Conservation (phyloP, 1,284 basidiomycete species). For the Prillingera fragicola region DNA sequence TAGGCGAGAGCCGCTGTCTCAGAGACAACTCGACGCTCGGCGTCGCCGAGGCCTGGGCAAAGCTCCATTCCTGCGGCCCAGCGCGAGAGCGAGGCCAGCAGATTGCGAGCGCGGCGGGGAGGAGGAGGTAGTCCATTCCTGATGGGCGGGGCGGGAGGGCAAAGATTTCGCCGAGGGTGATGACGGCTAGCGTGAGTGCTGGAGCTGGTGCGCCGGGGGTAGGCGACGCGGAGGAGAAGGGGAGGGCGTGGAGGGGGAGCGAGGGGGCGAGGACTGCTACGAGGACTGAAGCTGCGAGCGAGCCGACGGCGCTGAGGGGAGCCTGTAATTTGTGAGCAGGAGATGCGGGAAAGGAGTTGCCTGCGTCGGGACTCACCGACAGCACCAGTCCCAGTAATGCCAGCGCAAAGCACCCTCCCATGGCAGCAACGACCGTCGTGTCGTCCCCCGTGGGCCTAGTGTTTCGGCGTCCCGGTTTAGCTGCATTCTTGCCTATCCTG, state of each 20-base stretch:
- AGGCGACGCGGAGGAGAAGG: constrained; percentile 13
- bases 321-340: too few relatives aligned
- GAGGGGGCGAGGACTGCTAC: constrained; percentile 21
- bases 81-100: constrained; percentile 4
- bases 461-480: background rate
- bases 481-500: background rate
- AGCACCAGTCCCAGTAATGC: background rate
- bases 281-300: background rate
- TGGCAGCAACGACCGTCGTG: background rate
- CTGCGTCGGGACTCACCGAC: background rate
- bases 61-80: background rate
- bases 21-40: too few relatives aligned
- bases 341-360: background rate
- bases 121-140: constrained; percentile 20
- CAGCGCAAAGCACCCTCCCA: background rate
- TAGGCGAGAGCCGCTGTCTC: too few relatives aligned
- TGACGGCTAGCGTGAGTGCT: constrained; percentile 10
- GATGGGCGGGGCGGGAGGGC: constrained; percentile 32
- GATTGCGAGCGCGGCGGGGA: constrained; percentile 16
- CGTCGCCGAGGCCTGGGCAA: background rate
- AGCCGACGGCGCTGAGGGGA: background rate
- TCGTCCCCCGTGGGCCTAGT: background rate
- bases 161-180: constrained; percentile 35
- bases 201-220: too few relatives aligned
- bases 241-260: constrained; percentile 27